Conservation (phyloP, 495 filamentous ascomycete species). For the Penicillium manginii region DNA sequence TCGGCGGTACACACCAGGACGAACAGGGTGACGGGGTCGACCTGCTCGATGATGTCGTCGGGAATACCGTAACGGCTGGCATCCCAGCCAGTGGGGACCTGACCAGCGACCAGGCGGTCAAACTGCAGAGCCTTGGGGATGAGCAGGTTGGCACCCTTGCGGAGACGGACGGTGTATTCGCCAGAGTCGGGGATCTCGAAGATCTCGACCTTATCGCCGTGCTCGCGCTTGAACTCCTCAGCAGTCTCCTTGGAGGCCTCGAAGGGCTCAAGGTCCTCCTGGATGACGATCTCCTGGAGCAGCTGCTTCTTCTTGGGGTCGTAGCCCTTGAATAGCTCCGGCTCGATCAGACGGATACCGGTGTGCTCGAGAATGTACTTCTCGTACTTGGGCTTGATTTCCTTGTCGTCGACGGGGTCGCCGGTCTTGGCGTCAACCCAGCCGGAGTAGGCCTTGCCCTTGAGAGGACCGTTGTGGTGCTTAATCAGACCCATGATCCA, state of each 20-base stretch:
- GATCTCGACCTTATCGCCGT: constrained; percentile 95
- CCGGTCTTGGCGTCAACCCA: constrained; percentile 96
- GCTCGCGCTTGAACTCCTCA: constrained; percentile 94
- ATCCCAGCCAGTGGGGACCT: constrained; percentile 96
- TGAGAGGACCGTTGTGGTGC: constrained; percentile 97
- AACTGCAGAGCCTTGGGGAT: constrained; percentile 97
- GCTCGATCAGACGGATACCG: constrained; percentile 96
- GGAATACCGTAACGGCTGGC: constrained; percentile 93
- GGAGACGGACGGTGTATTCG: constrained; percentile 90
- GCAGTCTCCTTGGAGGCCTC: constrained; percentile 97
- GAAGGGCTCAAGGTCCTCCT: constrained; percentile 96
- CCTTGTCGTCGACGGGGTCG: constrained; percentile 97
- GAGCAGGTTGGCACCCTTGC: constrained; percentile 90
- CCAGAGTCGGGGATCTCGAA: constrained; percentile 95
- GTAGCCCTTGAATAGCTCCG: constrained; percentile 95
- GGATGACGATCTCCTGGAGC: constrained; percentile 94
- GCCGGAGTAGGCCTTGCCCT: constrained; percentile 93
- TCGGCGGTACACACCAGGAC: constrained; percentile 93
- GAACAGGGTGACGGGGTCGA: constrained; percentile 93
- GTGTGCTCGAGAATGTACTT: constrained; percentile 95
- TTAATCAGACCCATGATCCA: constrained; percentile 99
- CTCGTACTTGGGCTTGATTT: constrained; percentile 95
- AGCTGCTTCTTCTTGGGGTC: constrained; percentile 98
- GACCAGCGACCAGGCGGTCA: constrained; percentile 94
- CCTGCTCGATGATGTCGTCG: constrained; percentile 96